phyloP scores from a whole-genome alignment of 768 basidiomycete genomes.

The Flagelloscypha sp. region DNA sequence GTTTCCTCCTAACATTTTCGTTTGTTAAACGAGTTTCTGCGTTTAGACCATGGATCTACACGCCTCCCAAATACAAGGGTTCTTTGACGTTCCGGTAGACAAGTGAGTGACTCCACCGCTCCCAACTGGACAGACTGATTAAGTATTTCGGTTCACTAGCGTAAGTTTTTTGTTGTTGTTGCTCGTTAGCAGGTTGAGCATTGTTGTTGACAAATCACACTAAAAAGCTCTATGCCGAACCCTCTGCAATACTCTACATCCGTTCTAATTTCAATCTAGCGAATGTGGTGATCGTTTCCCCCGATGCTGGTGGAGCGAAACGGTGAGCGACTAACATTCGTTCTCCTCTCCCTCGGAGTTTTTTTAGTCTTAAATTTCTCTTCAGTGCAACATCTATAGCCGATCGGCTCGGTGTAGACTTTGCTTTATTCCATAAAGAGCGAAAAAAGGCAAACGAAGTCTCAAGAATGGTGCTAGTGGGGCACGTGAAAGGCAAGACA shows the following conservation, averaged over 20 bases:
- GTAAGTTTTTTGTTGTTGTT: background rate
- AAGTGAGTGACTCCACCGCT: conserved; percentile 54
- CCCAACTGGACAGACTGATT: background rate
- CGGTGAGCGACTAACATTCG: conserved; percentile 42
- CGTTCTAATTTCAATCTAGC: conserved; percentile 80
- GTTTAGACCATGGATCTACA: conserved; percentile 95
- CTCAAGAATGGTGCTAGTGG: conserved; percentile 92
- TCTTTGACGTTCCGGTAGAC: conserved; percentile 99
- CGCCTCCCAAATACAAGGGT: conserved; percentile 98
- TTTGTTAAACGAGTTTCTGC: conserved; percentile 2
- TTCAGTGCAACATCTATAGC: conserved; percentile 93
- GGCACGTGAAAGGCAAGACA: conserved; percentile 83
- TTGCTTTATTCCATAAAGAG: conserved; percentile 99
- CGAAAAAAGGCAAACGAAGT: conserved; percentile 95
- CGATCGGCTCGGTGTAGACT: conserved; percentile 91
- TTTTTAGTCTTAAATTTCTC: conserved; percentile 3
- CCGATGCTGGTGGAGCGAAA: conserved; percentile 98
- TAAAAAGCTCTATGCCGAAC: conserved; percentile 85
- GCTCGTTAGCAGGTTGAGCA: conserved; percentile 8
- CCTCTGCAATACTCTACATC: conserved; percentile 91
- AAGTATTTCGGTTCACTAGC: conserved; percentile 4
- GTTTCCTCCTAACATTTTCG: background rate
- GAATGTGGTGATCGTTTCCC: conserved; percentile 91
- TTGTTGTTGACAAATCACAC: conserved; percentile 3
- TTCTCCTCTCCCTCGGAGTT: conserved; percentile 6